Conservation (phyloP, 257 asterid genomes). For the Orobanche coerulescens region DNA sequence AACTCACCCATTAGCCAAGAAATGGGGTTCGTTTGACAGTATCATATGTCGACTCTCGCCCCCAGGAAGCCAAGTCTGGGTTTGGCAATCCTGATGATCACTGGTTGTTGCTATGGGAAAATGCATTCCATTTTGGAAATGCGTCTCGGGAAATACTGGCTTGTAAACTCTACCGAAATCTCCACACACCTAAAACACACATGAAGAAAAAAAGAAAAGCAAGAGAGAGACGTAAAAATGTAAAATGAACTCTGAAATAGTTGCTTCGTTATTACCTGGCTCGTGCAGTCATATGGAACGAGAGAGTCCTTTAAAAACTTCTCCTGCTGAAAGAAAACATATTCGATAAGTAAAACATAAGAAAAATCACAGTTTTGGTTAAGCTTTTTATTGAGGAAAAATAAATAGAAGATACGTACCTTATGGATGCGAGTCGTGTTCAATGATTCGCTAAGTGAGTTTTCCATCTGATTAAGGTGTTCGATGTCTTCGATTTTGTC, state of each 20-base stretch:
- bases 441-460: slow-evolving; percentile 49
- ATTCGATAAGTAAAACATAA: no score
- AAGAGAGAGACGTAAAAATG: neutral
- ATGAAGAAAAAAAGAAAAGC: neutral
- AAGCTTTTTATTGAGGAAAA: no score
- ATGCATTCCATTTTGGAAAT: slow-evolving; percentile 42
- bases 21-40: slow-evolving; percentile 42
- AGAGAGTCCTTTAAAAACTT: slow-evolving; percentile 36
- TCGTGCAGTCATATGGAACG: slow-evolving; percentile 45
- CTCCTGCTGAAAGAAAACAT: slow-evolving; percentile 33
- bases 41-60: slow-evolving; percentile 46
- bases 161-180: slow-evolving; percentile 20
- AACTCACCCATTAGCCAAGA: slow-evolving; percentile 45
- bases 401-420: no score
- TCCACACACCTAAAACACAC: slow-evolving; percentile 15
- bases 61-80: slow-evolving; percentile 46
- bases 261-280: slow-evolving; percentile 39
- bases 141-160: slow-evolving; percentile 25
- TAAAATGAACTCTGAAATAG: slow-evolving; percentile 1
- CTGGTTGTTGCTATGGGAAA: slow-evolving; percentile 35
- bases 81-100: slow-evolving; percentile 42
- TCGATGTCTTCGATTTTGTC: slow-evolving; percentile 59
- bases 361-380: neutral
- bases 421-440: slow-evolving; percentile 37
- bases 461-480: slow-evolving; percentile 75